Conservation (phyloP, 257 asterid genomes). For the Penstemon davidsonii region DNA sequence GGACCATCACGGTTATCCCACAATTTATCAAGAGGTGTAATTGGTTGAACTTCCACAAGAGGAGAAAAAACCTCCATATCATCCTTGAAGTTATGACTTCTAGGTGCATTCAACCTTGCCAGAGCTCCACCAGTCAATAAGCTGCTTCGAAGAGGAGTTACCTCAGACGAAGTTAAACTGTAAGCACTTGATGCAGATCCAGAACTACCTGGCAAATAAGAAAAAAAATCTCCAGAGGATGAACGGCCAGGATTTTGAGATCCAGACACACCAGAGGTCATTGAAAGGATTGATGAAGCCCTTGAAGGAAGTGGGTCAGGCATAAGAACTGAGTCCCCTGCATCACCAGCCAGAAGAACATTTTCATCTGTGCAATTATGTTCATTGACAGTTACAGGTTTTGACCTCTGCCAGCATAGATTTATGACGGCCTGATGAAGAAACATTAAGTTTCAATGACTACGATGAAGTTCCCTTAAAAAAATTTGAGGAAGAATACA, state of each 20-base stretch:
- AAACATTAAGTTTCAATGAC: slow-evolving; percentile 30
- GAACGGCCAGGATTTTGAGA: slow-evolving; percentile 62
- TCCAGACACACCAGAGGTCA: slow-evolving; percentile 55
- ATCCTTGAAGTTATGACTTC: slow-evolving; percentile 81
- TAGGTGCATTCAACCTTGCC: slow-evolving; percentile 75
- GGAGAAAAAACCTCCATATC: slow-evolving; percentile 99
- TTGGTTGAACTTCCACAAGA: slow-evolving; percentile 90
- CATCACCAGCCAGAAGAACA: slow-evolving; percentile 78
- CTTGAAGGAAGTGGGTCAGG: slow-evolving; percentile 96
- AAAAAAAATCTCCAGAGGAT: slow-evolving; percentile 55
- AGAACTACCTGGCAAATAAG: slow-evolving; percentile 49
- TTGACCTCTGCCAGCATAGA: slow-evolving; percentile 96
- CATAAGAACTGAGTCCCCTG: slow-evolving; percentile 90
- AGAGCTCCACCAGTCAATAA: slow-evolving; percentile 64
- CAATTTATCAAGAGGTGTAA: slow-evolving; percentile 79
- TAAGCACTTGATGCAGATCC: slow-evolving; percentile 47
- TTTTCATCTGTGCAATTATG: slow-evolving; percentile 68
- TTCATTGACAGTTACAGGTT: slow-evolving; percentile 65
- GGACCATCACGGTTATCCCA: slow-evolving; percentile 63
- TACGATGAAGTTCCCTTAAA: slow-evolving; percentile 18
- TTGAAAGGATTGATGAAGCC: slow-evolving; percentile 59
- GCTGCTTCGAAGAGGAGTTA: slow-evolving; percentile 71
- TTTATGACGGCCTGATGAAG: slow-evolving; percentile 77
- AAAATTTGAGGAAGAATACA: slow-evolving; percentile 20
- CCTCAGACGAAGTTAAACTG: slow-evolving; percentile 53